A percentile compares a stretch with the other conserved stretches of the same genome.
Evolutionary conservation across 129 eudicot species (phyloP).

Genomic region (Lonicera japonica): DNA sequence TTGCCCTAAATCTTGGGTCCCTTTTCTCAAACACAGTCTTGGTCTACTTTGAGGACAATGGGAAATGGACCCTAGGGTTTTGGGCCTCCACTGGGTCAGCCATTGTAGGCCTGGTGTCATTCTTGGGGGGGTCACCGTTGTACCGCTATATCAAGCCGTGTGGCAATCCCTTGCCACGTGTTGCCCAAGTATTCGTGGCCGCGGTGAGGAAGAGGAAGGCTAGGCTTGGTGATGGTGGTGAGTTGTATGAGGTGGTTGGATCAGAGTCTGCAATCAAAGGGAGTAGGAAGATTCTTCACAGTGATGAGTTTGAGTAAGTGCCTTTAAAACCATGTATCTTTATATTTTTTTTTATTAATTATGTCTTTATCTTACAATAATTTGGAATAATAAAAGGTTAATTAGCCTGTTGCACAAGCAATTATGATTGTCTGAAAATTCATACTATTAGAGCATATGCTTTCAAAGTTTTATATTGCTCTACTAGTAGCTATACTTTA

Average conservation of each 20-base stretch:
- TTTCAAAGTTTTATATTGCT: too few relatives aligned
- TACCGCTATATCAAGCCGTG: conserved; percentile 58
- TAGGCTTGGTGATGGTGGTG: conserved; percentile 15
- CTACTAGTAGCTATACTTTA: too few relatives aligned
- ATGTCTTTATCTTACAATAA: background rate
- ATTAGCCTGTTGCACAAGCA: background rate
- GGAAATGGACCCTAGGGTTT: conserved; percentile 76
- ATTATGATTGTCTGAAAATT: background rate
- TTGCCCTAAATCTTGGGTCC: conserved; percentile 77
- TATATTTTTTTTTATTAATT: too few relatives aligned
- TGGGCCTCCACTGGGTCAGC: conserved; percentile 63
- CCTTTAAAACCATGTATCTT: background rate
- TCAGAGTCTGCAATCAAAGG: conserved; percentile 74
- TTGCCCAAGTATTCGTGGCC: conserved; percentile 74
- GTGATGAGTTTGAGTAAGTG: conserved; percentile 50
- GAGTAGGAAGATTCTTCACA: conserved; percentile 71
- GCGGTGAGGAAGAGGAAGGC: conserved; percentile 40
- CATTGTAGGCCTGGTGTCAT: conserved; percentile 37
- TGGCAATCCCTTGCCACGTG: conserved; percentile 81
- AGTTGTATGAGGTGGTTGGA: conserved; percentile 60
- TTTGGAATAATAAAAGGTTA: background rate
- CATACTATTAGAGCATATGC: too few relatives aligned
- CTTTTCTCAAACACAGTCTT: conserved; percentile 69
- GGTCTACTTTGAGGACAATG: conserved; percentile 72
- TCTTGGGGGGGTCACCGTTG: conserved; percentile 40